Conservation (phyloP, 345 rosid genomes). For the Limnanthes douglasii region DNA sequence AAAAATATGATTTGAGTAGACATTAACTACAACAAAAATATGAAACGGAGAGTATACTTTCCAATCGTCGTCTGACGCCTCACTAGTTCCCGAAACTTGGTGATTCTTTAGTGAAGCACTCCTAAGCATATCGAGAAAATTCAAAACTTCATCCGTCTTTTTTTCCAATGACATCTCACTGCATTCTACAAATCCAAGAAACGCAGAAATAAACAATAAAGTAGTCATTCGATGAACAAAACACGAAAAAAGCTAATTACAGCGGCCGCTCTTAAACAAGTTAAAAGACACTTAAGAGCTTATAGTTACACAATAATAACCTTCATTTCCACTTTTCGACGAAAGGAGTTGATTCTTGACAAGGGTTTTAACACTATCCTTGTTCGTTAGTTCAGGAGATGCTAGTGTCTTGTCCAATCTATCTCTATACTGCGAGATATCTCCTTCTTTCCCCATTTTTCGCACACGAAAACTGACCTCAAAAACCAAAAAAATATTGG, state of each 20-base stretch:
- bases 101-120: constrained; percentile 44
- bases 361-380: constrained; percentile 35
- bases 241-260: background rate
- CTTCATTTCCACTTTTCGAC: constrained; percentile 25
- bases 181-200: constrained; percentile 24
- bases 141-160: constrained; percentile 40
- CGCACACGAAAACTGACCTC: no score
- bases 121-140: constrained; percentile 75
- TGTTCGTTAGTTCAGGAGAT: constrained; percentile 44
- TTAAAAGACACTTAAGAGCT: constrained; percentile 2
- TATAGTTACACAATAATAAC: constrained; percentile 11
- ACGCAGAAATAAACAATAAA: background rate
- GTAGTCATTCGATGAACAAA: background rate
- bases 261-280: no score
- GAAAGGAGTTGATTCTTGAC: constrained; percentile 43
- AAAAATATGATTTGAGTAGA: background rate
- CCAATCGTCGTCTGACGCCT: constrained; percentile 49
- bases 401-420: constrained; percentile 61
- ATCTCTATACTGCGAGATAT: constrained; percentile 52
- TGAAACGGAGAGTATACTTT: constrained; percentile 35
- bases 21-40: background rate
- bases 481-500: no score
- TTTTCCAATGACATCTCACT: constrained; percentile 32
- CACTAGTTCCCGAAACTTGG: constrained; percentile 19
- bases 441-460: constrained; percentile 38